A percentile compares a stretch with the other conserved stretches of the same genome.
phyloP scores from a whole-genome alignment of 2,329 filamentous ascomycete genomes.

The Pestalotiopsis fici region DNA sequence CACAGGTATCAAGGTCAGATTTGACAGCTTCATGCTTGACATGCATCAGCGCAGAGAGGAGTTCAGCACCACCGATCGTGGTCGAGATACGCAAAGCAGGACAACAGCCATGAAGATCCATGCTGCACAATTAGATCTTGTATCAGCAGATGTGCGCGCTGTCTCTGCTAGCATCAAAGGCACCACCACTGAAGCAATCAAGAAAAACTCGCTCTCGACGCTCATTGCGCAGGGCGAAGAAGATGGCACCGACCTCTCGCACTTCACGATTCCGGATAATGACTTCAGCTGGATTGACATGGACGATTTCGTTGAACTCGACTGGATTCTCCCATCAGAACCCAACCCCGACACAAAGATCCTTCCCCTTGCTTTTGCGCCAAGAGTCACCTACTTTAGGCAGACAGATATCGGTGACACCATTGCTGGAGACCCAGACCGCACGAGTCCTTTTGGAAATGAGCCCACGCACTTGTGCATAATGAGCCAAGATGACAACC shows the following conservation, averaged over 20 bases:
- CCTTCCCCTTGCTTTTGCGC: conserved; percentile 85
- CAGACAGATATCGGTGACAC: conserved; percentile 89
- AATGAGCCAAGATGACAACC: conserved; percentile 89
- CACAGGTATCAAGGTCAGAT: conserved; percentile 92
- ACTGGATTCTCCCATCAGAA: conserved; percentile 91
- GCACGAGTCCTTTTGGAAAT: conserved; percentile 87
- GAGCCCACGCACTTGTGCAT: conserved; percentile 94
- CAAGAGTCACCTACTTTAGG: conserved; percentile 95
- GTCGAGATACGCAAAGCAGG: conserved; percentile 73
- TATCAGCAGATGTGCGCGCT: conserved; percentile 88
- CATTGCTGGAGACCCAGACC: conserved; percentile 77
- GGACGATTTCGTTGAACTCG: conserved; percentile 98
- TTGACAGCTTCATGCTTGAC: conserved; percentile 97
- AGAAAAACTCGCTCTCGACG: conserved; percentile 55
- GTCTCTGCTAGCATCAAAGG: conserved; percentile 88
- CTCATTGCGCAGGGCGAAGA: conserved; percentile 55
- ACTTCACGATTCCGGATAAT: conserved; percentile 93
- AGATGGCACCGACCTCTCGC: conserved; percentile 72
- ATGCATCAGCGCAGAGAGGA: conserved; percentile 92
- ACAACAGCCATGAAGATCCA: conserved; percentile 96
- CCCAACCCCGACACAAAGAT: conserved; percentile 93
- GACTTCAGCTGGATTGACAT: conserved; percentile 98
- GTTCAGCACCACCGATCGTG: conserved; percentile 79
- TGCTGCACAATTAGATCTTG: conserved; percentile 87
- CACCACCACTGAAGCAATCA: conserved; percentile 75